Evolutionary conservation across 257 asterid species (phyloP), one percentile per base, ranked within the genome.

Genomic region (Coffea eugenioides): DNA sequence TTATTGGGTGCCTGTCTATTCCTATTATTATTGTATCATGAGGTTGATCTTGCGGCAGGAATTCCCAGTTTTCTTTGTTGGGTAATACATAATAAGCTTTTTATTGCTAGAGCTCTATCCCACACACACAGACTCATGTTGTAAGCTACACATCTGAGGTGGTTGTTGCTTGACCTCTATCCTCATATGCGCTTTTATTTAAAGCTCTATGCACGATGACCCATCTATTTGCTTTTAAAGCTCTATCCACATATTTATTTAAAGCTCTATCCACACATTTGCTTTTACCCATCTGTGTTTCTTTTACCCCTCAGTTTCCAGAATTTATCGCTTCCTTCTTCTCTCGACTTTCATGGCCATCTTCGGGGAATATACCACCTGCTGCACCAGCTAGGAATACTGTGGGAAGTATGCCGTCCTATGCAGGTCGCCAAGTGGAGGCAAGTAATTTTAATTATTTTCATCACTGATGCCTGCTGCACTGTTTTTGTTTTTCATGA

Each of bases 251-350:
- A 31, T 31, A 31, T 31, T 31, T 31, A 31, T 31, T 31, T 31
- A 31, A 31, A 57, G 46, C 73, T 79, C 77, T 66, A 61, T 72
- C 62, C 39, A 52, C 61, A 67, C 15, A 46, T 56, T 46, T 67
- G 77, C 79, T 68, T 34, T 13, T 86, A 79, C n/a, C n/a, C 23
- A 31, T 64, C 43, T 59, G 61, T 65, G 43, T 21, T 23, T 81
- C 76, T 87, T 69, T 39, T 39, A 39, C 43, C 43, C 43, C 43
- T 82, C 96, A 95, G 99, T 93, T 95, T 80, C 98, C 99, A 13
- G 97, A 90, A 74, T 84, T 77, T 83, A 80, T 95, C 57, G 89
- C 97, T 74, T 88, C 98, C 20, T 88, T 93, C 88, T 93, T 93
- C 84, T 86, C 95, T 62, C 91, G 94, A 71, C 87, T 95, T 75